These are phyloP conservation scores for Eucalyptus erythrocorys DNA, from an alignment of 345 rosid species.

Conservation along the genomic window DNA sequence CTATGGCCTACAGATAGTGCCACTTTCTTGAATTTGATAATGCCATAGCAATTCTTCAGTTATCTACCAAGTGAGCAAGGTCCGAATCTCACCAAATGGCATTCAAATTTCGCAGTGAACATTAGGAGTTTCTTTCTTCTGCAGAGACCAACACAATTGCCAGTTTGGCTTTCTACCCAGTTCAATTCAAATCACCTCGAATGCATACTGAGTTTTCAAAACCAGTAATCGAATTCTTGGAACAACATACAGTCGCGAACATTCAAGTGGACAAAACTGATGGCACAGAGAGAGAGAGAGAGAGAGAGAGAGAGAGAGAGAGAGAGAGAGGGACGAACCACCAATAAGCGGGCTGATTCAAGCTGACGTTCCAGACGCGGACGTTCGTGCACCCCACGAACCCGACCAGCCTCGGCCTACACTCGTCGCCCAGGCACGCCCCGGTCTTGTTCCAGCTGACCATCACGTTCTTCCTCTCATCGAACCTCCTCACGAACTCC, in stretches of 20 bases:
- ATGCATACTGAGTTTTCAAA: not conserved
- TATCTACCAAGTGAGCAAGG: not conserved
- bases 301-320: not conserved
- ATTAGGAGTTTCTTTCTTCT: not conserved
- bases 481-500: slow-evolving; percentile 52
- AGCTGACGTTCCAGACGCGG: slow-evolving; percentile 47
- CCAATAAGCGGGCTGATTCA: slow-evolving; percentile 87
- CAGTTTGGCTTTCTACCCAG: not conserved
- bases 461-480: slow-evolving; percentile 78
- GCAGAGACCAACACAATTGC: not conserved
- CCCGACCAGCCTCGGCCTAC: slow-evolving; percentile 73
- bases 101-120: accelerated
- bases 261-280: not conserved
- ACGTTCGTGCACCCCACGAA: slow-evolving; percentile 61
- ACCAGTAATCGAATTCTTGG: not conserved
- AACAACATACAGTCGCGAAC: not conserved
- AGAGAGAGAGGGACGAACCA: slow-evolving; percentile 34
- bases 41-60: not conserved
- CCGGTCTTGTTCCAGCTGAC: slow-evolving; percentile 90
- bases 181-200: not conserved
- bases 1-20: not conserved
- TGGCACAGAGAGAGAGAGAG: not conserved
- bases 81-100: not conserved
- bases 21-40: not conserved
- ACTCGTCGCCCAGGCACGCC: slow-evolving; percentile 80